Conservation (phyloP, 2,329 filamentous ascomycete genomes). For the Furcasterigmium sp. region DNA sequence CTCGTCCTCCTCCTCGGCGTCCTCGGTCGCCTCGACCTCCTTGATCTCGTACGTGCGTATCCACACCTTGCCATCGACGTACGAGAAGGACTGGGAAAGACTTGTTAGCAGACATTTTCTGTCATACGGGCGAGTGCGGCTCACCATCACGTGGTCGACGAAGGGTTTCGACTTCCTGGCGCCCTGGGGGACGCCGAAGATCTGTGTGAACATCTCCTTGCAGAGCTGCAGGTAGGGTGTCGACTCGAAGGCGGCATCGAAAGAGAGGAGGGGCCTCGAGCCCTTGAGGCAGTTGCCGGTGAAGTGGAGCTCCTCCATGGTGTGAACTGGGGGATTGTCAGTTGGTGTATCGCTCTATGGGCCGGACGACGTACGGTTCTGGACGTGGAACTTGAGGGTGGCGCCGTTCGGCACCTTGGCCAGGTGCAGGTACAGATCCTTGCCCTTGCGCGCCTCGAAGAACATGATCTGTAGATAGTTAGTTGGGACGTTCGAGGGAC, state of each 20-base stretch:
- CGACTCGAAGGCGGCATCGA: slow-evolving; percentile 80
- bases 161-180: slow-evolving; percentile 92
- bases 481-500: no score
- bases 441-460: slow-evolving; percentile 89
- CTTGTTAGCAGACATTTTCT: no score
- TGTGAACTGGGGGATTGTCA: slow-evolving; percentile 59
- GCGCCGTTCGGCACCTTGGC: slow-evolving; percentile 77
- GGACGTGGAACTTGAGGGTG: slow-evolving; percentile 65
- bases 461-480: slow-evolving; percentile 65
- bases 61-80: slow-evolving; percentile 70
- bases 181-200: slow-evolving; percentile 86
- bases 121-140: no score
- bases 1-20: slow-evolving; percentile 26
- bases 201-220: slow-evolving; percentile 84
- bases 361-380: slow-evolving; percentile 53
- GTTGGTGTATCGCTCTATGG: slow-evolving; percentile 15
- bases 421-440: slow-evolving; percentile 93
- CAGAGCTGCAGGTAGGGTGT: slow-evolving; percentile 77
- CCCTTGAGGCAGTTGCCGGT: slow-evolving; percentile 96
- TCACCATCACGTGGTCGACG: slow-evolving; percentile 94
- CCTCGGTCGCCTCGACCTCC: neutral
- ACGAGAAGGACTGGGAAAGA: no score
- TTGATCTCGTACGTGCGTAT: slow-evolving; percentile 71
- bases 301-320: slow-evolving; percentile 95
- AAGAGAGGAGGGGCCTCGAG: slow-evolving; percentile 86